These are phyloP conservation scores for Fusarium brachygibbosum DNA, from an alignment of 2,329 filamentous ascomycete species.

Conservation along the genomic window DNA sequence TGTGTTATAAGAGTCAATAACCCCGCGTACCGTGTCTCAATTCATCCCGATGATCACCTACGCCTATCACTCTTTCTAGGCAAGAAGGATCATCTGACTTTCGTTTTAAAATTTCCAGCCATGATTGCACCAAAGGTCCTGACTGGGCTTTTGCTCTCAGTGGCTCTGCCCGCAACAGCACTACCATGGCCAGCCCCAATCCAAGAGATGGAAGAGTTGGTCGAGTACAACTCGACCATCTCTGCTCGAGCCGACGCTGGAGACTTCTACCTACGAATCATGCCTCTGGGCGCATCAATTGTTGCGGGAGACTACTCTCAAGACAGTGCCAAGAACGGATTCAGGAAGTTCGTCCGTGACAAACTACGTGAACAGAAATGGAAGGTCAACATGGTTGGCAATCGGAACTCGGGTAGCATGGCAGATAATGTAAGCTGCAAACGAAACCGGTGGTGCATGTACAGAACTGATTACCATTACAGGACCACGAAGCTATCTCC, in stretches of 20 bases:
- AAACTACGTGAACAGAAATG: slow-evolving; percentile 4
- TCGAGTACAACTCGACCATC: slow-evolving; percentile 2
- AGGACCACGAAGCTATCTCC: slow-evolving; percentile 10
- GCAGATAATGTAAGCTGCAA: slow-evolving; percentile 3
- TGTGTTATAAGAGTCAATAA: neutral
- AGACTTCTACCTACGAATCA: slow-evolving; percentile 5
- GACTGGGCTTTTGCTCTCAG: neutral
- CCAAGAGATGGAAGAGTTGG: neutral
- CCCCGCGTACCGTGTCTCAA: neutral
- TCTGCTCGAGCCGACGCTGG: neutral
- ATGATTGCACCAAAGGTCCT: neutral
- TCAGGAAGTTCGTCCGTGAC: slow-evolving; percentile 8
- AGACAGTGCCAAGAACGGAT: neutral
- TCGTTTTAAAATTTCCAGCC: neutral
- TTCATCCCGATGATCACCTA: neutral
- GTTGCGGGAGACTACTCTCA: slow-evolving; percentile 2
- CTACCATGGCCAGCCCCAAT: neutral
- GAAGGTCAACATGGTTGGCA: slow-evolving; percentile 12
- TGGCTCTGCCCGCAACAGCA: neutral
- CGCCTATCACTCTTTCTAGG: neutral
- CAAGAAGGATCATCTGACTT: neutral
- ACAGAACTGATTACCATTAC: neutral
- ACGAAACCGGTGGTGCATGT: accelerated
- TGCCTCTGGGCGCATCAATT: slow-evolving; percentile 3
- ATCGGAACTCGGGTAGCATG: neutral